Evolutionary conservation across 148 eudicot species (phyloP), one percentile per base, ranked within the genome.

Genomic region (Nyssa sinensis): DNA sequence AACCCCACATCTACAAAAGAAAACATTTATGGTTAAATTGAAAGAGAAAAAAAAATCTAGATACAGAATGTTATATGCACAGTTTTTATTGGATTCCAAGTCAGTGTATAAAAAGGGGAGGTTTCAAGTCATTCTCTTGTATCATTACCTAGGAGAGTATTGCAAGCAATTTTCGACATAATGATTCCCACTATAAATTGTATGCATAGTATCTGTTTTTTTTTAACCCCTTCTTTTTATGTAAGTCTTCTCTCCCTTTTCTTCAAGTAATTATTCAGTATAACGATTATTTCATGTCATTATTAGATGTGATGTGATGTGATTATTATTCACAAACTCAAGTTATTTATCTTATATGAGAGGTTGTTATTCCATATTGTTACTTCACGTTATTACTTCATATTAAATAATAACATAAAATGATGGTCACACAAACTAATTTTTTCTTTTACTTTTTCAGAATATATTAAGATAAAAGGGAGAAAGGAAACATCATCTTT

Each of bases 61-160:
- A 31, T 13, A 3, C n/a, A 31, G 12, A 5, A 19, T 5, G 2
- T 33, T 35, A 25, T 12, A 70, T 53, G 25, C 41, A 5, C 55
- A 30, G 28, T 33, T 16, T 74, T 27, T 53, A 66, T 53, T 74
- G 71, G 65, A 74, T 24, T 74, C 77, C 77, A 34, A 75, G 71
- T 75, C 71, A 66, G 37, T 34, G 5, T 34, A 8, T 25, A 24
- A 21, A 62, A 73, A 47, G 30, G 51, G 13, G 70, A 28, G 37
- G 37, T 10, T 66, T 30, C 17, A 17, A 49, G 31, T 51, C 70
- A 32, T 30, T 74, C 60, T 29, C 23, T 64, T 11, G 32, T 47
- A 64, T 74, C 69, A 74, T 74, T 74, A 74, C 76, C 47, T 32
- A 13, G 61, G 49, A 64, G 76, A 74, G 51, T 74, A 64, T 57